Conservation (phyloP, 306 rosid genomes). For the Gillenia trifoliata region DNA sequence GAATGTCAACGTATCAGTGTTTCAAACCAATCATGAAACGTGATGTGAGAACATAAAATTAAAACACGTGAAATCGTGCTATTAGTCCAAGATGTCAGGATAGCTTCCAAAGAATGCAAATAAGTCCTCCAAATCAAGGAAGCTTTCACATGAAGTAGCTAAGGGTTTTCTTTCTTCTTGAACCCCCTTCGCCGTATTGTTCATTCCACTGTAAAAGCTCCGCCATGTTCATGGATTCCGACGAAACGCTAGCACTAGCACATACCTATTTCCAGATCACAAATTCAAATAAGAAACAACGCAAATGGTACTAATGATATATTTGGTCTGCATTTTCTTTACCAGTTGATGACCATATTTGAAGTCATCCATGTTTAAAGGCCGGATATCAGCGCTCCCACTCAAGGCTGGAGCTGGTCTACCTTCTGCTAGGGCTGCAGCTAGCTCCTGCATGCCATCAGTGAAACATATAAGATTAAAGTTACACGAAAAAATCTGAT, state of each 20-base stretch:
- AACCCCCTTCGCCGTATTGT: constrained; percentile 94
- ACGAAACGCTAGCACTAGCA: constrained; percentile 87
- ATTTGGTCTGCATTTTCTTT: constrained; percentile 4
- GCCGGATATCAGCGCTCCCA: constrained; percentile 79
- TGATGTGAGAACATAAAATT: too few relatives aligned
- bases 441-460: constrained; percentile 53
- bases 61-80: too few relatives aligned
- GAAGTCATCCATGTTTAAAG: constrained; percentile 78
- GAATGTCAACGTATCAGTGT: too few relatives aligned
- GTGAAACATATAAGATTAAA: constrained; percentile 14
- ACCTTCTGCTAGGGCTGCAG: constrained; percentile 75
- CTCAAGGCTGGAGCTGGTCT: constrained; percentile 81
- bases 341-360: constrained; percentile 90
- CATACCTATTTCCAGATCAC: constrained; percentile 56
- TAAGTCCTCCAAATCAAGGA: neutral
- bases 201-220: constrained; percentile 94
- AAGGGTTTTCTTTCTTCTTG: constrained; percentile 82
- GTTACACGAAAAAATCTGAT: too few relatives aligned
- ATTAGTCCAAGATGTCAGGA: too few relatives aligned
- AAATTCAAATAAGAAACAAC: neutral
- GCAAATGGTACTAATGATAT: neutral
- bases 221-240: constrained; percentile 84
- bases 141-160: constrained; percentile 92
- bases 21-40: too few relatives aligned
- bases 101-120: too few relatives aligned